Evolutionary conservation across 1,139 yeast species (phyloP).

Genomic region (Saccharomycopsis hybrid): DNA sequence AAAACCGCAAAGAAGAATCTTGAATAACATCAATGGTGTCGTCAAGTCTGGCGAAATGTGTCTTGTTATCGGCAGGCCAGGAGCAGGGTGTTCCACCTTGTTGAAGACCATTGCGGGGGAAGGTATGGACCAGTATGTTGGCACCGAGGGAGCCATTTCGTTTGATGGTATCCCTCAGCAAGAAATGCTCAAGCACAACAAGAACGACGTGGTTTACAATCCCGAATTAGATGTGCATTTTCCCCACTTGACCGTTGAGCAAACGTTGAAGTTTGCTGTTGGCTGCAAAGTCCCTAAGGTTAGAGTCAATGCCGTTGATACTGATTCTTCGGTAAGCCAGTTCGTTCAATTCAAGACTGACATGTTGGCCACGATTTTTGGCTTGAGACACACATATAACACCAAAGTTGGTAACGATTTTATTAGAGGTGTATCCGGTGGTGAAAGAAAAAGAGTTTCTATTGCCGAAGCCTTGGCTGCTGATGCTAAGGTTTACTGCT

Average conservation of each 20-base stretch:
- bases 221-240: conserved; percentile 46
- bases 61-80: conserved; percentile 49
- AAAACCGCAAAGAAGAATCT: conserved; percentile 18
- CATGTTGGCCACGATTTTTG: conserved; percentile 35
- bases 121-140: conserved; percentile 29
- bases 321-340: conserved; percentile 31
- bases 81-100: conserved; percentile 50
- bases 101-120: conserved; percentile 47
- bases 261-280: conserved; percentile 36
- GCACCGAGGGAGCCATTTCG: conserved; percentile 25
- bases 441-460: conserved; percentile 40
- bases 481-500: conserved; percentile 40
- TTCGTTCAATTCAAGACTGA: conserved; percentile 33
- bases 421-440: conserved; percentile 40
- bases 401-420: conserved; percentile 40
- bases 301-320: conserved; percentile 25
- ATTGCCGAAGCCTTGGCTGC: conserved; percentile 44
- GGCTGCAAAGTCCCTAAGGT: conserved; percentile 31
- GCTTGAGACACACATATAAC: conserved; percentile 35
- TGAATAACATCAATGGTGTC: conserved; percentile 34
- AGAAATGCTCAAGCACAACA: conserved; percentile 40
- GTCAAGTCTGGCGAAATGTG: conserved; percentile 47
- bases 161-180: conserved; percentile 39
- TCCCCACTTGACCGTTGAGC: conserved; percentile 42
- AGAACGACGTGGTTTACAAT: conserved; percentile 52